Base-by-base conservation (phyloP, 495 filamentous ascomycete genomes). In the Articulospora tetracladia region DNA sequence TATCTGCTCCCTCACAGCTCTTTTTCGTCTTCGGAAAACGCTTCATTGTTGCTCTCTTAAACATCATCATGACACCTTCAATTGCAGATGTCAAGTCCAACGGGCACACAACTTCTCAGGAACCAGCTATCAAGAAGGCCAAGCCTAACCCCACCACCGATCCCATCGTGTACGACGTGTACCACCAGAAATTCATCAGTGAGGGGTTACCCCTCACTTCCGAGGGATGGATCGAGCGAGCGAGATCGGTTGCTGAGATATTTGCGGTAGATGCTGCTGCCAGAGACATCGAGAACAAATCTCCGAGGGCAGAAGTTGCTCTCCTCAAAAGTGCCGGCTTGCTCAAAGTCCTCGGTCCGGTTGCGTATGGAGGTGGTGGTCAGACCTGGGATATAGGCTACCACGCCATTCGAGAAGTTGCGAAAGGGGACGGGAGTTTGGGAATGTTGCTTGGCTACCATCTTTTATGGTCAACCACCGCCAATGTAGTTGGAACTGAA, bases 401-500 rank as follows among this genome's bases (percentile, higher is more conserved):
- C 65, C 78, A 81, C 63, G 74, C 69, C 12, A 85, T 84, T 53
- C 72, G 82, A 3, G 82, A 85, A 59, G 77, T 86, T 30, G 83
- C 83, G 3, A 82, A 82, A 57, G 78, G 68, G 1, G 83, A 86
- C 70, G 83, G 82, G 70, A 85, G 76, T 13, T 74, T 83, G 41
- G 83, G 82, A 6, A 83, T 83, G 80, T 73, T 85, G 11, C 71
- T 86, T 1, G 82, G 82, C 22, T 86, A 86, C 60, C 83, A 86
- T 62, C 73, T 86, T 6, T 75, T 85, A 39, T 86, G 83, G 83
- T 80, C 79, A 0, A 80, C 74, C 22, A 84, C 81, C 0, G 78
- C 79, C 3, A 75, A 74, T 58, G 71, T 86, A 3, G 79, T 86
- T 12, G 83, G 83, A 1, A 82, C 74, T 0, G 68, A 75, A 1